A percentile compares a stretch with the other conserved stretches of the same genome.
Evolutionary conservation across 208 protist species (phyloP).

Genomic region (Crithidia fasciculata): DNA sequence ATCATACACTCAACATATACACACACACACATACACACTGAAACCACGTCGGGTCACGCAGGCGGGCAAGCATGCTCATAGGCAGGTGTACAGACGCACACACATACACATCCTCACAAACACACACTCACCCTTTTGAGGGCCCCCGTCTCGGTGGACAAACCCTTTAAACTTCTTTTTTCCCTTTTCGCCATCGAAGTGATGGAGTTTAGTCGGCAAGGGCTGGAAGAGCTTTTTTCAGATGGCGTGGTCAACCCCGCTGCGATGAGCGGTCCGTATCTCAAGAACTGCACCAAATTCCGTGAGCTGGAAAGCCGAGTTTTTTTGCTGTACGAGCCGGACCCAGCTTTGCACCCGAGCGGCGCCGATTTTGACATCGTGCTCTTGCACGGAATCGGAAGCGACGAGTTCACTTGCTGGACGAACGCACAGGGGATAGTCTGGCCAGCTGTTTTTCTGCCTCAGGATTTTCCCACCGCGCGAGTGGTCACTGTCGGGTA

Average conservation of each 20-base stretch:
- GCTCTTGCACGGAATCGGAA: constrained; percentile 74
- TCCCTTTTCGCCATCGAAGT: background rate
- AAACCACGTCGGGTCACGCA: too few relatives aligned
- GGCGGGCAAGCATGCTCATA: too few relatives aligned
- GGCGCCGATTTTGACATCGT: constrained; percentile 63
- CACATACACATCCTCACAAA: too few relatives aligned
- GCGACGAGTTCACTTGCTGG: constrained; percentile 75
- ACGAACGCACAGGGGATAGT: constrained; percentile 53
- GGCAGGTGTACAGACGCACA: too few relatives aligned
- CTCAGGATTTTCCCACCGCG: constrained; percentile 71
- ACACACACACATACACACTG: too few relatives aligned
- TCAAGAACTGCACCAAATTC: constrained; percentile 31
- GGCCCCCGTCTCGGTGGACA: background rate
- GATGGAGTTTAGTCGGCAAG: constrained; percentile 48
- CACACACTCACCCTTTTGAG: too few relatives aligned
- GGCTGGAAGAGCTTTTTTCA: constrained; percentile 45
- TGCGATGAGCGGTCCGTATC: constrained; percentile 22
- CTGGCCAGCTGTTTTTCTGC: constrained; percentile 68
- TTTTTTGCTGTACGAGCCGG: constrained; percentile 39
- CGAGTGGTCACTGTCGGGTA: constrained; percentile 66
- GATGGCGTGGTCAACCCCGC: constrained; percentile 48
- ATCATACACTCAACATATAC: too few relatives aligned
- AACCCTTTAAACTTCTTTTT: constrained; percentile 1
- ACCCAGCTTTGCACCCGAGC: background rate
- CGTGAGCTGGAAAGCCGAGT: constrained; percentile 38